phyloP scores from a whole-genome alignment of 2,329 filamentous ascomycete genomes.

The Trichoderma koningiopsis region DNA sequence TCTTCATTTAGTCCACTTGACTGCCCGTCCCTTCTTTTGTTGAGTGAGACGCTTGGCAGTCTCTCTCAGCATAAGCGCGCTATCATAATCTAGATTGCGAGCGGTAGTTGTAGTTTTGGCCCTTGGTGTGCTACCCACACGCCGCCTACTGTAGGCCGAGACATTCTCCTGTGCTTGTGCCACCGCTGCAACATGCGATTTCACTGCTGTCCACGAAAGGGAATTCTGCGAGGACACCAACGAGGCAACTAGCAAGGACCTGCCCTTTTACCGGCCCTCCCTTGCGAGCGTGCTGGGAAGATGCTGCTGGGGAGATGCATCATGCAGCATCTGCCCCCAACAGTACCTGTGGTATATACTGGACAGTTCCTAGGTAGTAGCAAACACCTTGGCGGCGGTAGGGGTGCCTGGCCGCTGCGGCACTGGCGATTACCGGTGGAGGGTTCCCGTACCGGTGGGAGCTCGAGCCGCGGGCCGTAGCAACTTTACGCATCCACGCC shows the following conservation, averaged over 20 bases:
- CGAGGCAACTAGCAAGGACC: conserved; percentile 9
- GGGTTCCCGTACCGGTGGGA: background rate
- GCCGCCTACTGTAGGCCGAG: background rate
- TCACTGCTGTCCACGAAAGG: background rate
- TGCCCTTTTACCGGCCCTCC: conserved; percentile 4
- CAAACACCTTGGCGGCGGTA: background rate
- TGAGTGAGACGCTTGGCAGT: background rate
- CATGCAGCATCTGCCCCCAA: no score
- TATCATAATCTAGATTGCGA: background rate
- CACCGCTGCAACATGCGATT: background rate
- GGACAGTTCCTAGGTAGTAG: no score
- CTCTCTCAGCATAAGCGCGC: background rate
- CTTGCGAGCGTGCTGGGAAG: background rate
- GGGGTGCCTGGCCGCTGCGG: conserved; percentile 17
- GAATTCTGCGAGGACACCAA: background rate
- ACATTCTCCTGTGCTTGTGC: background rate
- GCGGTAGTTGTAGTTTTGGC: background rate
- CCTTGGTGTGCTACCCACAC: background rate
- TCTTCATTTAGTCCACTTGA: background rate
- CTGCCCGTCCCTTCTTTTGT: background rate
- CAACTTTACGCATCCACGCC: background rate
- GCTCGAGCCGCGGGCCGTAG: background rate
- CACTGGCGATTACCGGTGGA: background rate
- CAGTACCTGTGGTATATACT: no score
- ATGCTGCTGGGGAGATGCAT: background rate